phyloP scores from a whole-genome alignment of 192 early-diverging fungal species.

The Anaeromyces robustus region DNA sequence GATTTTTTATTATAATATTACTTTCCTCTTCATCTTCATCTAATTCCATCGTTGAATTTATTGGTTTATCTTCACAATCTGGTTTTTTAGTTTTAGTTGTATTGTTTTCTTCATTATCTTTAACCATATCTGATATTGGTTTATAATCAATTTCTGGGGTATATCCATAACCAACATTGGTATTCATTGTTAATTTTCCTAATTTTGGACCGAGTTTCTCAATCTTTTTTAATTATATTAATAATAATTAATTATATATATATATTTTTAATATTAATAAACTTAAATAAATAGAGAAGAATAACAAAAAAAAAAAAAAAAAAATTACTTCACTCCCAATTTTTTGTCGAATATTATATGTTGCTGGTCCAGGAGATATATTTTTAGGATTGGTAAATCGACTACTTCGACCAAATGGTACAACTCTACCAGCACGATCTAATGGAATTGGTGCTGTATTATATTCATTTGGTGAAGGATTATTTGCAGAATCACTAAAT shows the following conservation, averaged over 20 bases:
- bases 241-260: too few species aligned
- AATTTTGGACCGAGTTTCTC: neutral
- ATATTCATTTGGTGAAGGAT: neutral
- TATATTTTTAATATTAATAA: too few species aligned
- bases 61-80: neutral
- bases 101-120: neutral
- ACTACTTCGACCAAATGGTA: neutral
- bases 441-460: neutral
- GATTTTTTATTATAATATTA: neutral
- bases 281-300: too few species aligned
- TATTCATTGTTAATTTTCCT: neutral
- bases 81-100: neutral
- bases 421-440: neutral
- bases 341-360: neutral
- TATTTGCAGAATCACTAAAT: neutral
- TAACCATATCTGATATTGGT: neutral
- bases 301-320: too few species aligned
- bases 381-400: neutral
- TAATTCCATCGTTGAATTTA: neutral
- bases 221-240: neutral
- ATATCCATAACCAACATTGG: neutral
- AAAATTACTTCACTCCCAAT: neutral
- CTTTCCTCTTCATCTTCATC: neutral
- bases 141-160: neutral
- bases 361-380: neutral